Evolutionary conservation across 768 basidiomycete species (phyloP).

Genomic region (Rhizopogon vinicolor): DNA sequence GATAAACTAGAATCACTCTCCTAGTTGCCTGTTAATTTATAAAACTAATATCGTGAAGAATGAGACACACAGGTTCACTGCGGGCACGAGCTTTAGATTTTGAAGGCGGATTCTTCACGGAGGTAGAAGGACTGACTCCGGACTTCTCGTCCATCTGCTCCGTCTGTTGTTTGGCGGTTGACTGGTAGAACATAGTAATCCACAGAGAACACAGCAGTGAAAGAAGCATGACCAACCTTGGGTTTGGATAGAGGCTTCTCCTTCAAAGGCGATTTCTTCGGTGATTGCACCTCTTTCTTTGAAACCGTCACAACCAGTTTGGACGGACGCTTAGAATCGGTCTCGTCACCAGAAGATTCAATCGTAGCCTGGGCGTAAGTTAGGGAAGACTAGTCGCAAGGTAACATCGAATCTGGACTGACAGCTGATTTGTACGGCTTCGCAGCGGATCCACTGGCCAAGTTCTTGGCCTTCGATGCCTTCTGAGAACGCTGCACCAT

Average conservation of each 20-base stretch:
- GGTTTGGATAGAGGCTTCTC: conserved; percentile 7
- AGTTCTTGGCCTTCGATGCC: neutral
- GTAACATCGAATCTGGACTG: neutral
- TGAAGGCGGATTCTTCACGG: neutral
- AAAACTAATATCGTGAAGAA: neutral
- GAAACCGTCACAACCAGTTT: neutral
- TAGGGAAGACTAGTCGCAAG: neutral
- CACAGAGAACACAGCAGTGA: neutral
- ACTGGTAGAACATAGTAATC: neutral
- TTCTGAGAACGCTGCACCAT: neutral
- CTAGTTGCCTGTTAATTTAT: conserved; percentile 1
- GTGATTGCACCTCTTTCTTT: conserved; percentile 4
- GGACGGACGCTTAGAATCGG: neutral
- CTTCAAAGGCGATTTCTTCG: conserved; percentile 7
- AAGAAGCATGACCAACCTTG: neutral
- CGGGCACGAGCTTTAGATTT: conserved; percentile 3
- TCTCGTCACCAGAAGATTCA: conserved; percentile 26
- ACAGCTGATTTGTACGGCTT: conserved; percentile 6
- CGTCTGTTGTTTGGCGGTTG: neutral
- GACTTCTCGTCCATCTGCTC: neutral
- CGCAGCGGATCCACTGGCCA: neutral
- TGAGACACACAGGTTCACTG: conserved; percentile 16
- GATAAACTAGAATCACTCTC: conserved; percentile 61
- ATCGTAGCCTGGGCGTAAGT: conserved; percentile 15
- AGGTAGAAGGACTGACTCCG: conserved; percentile 6